phyloP scores from a whole-genome alignment of 768 basidiomycete genomes.

The Chlorophyllum brunneum region DNA sequence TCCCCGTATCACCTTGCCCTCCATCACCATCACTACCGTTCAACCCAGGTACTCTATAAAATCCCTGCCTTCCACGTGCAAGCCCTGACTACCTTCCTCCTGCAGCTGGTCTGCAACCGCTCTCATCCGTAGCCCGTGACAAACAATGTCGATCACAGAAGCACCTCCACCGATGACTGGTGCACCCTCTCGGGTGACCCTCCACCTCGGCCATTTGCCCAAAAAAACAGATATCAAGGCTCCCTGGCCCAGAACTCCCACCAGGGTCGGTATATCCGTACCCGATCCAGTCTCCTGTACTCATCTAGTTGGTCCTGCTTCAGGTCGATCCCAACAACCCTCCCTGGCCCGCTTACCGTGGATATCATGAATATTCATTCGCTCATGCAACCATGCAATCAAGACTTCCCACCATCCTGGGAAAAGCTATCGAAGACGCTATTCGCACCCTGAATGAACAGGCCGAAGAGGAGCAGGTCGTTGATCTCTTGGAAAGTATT shows the following conservation, averaged over 20 bases:
- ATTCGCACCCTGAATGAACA: slow-evolving; percentile 86
- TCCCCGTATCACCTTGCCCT: not conserved
- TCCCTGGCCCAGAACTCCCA: slow-evolving; percentile 72
- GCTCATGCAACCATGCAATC: slow-evolving; percentile 94
- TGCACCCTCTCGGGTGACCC: slow-evolving; percentile 58
- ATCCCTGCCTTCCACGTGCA: not conserved
- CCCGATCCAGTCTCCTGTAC: not conserved
- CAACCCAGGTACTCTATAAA: not conserved
- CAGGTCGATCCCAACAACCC: slow-evolving; percentile 83
- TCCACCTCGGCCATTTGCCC: slow-evolving; percentile 72
- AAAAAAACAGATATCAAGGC: slow-evolving; percentile 70
- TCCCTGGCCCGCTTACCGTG: slow-evolving; percentile 78
- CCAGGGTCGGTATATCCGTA: slow-evolving; percentile 41
- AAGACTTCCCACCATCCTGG: slow-evolving; percentile 92
- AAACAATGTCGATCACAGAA: slow-evolving; percentile 1
- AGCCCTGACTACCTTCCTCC: not conserved
- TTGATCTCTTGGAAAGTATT: slow-evolving; percentile 83
- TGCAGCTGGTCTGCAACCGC: slow-evolving; percentile 4
- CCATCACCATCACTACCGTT: not conserved
- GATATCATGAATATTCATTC: slow-evolving; percentile 80
- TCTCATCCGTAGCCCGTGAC: not conserved
- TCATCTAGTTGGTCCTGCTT: slow-evolving; percentile 3
- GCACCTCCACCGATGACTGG: slow-evolving; percentile 19
- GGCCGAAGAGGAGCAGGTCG: slow-evolving; percentile 75
- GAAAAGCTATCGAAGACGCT: slow-evolving; percentile 92